Conservation (phyloP, 305 asterid genomes). For the Solanum hybrid region DNA sequence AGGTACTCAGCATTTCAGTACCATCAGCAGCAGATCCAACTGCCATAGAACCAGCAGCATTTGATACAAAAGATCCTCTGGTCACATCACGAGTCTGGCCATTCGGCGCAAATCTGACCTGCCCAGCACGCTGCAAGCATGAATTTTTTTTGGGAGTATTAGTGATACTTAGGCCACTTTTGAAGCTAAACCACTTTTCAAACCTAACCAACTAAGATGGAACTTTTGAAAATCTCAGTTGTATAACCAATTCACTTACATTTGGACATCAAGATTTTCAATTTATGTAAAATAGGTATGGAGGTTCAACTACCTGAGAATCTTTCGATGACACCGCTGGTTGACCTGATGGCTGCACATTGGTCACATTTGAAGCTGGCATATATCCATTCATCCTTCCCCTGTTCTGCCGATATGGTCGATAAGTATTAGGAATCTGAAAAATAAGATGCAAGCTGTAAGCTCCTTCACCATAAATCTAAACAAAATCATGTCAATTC, state of each 20-base stretch:
- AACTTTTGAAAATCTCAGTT: neutral
- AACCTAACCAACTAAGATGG: neutral
- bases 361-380: constrained; percentile 22
- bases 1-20: constrained; percentile 50
- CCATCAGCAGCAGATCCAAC: constrained; percentile 39
- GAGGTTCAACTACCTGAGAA: constrained; percentile 39
- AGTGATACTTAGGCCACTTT: neutral
- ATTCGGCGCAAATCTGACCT: constrained; percentile 15
- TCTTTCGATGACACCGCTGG: constrained; percentile 34
- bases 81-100: constrained; percentile 23
- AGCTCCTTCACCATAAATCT: neutral
- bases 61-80: constrained; percentile 13
- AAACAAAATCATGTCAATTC: neutral
- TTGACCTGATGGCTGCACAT: constrained; percentile 19
- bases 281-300: neutral
- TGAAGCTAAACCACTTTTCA: neutral
- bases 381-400: constrained; percentile 47
- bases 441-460: neutral
- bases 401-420: constrained; percentile 50
- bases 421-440: constrained; percentile 47
- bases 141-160: neutral
- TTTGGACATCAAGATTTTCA: neutral
- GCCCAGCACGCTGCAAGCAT: constrained; percentile 24
- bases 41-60: constrained; percentile 16
- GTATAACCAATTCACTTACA: neutral